Evolutionary conservation across 441 rosid genomes (phyloP).

Genomic region (Capsella rubella): DNA sequence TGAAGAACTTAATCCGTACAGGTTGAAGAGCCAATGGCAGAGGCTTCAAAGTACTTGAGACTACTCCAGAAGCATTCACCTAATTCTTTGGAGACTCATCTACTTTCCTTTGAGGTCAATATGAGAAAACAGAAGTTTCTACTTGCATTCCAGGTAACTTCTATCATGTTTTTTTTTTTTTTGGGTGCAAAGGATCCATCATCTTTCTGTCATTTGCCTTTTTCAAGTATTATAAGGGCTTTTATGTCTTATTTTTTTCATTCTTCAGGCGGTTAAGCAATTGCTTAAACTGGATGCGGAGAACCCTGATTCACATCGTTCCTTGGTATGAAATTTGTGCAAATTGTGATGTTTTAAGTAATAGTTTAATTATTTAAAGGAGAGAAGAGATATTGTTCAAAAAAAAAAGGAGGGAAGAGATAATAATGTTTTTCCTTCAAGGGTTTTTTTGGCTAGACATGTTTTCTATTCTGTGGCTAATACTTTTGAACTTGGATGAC

Average conservation of each 20-base stretch:
- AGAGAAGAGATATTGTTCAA: background rate
- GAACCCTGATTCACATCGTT: slow-evolving; percentile 89
- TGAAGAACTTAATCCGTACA: slow-evolving; percentile 39
- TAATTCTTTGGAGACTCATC: slow-evolving; percentile 87
- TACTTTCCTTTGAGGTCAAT: slow-evolving; percentile 96
- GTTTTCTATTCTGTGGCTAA: slow-evolving; percentile 37
- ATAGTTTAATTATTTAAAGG: slow-evolving; percentile 12
- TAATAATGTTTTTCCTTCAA: slow-evolving; percentile 3
- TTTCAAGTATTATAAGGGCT: slow-evolving; percentile 17
- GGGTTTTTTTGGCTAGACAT: slow-evolving; percentile 6
- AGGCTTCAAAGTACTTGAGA: slow-evolving; percentile 95
- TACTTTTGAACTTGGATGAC: slow-evolving; percentile 44
- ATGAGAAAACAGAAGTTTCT: slow-evolving; percentile 93
- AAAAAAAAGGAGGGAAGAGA: slow-evolving; percentile 2
- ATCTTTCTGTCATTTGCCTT: background rate
- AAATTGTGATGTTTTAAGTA: slow-evolving; percentile 13
- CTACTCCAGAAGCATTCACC: slow-evolving; percentile 94
- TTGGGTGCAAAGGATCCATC: background rate
- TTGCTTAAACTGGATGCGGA: slow-evolving; percentile 88
- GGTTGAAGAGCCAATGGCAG: slow-evolving; percentile 93
- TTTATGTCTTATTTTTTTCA: slow-evolving; percentile 15
- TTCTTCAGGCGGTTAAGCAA: slow-evolving; percentile 85
- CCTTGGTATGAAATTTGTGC: slow-evolving; percentile 71
- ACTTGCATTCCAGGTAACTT: slow-evolving; percentile 90
- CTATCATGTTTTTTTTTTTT: no score